Evolutionary conservation across 148 eudicot species (phyloP), one percentile per base, ranked within the genome.

Genomic region (Fagopyrum tataricum): DNA sequence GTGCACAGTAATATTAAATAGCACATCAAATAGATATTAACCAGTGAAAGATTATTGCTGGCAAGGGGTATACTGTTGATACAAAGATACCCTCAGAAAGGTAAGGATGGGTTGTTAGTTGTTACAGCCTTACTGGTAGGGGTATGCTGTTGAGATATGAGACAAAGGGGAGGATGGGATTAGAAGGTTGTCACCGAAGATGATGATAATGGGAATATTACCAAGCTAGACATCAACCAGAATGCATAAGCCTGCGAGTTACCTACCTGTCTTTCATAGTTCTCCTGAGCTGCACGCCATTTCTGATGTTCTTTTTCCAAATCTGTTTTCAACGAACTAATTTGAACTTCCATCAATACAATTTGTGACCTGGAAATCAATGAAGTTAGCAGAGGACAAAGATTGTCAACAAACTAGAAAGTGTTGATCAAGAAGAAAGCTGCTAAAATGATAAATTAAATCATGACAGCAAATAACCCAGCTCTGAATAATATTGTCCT

Each of bases 211-310:
- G n/a, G n/a, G n/a, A n/a, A n/a, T n/a, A n/a, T n/a, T n/a, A n/a
- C n/a, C n/a, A n/a, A n/a, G n/a, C n/a, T n/a, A n/a, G n/a, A n/a
- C n/a, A n/a, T n/a, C n/a, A n/a, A n/a, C n/a, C n/a, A n/a, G n/a
- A n/a, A 31, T 61, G 41, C 42, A 51, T 4, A 44, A 23, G 26
- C 73, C 7, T 24, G 61, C 11, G 12, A 56, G 4, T 20, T 74
- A 88, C 93, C 94, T 95, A 88, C 93, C 94, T 95, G 99, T 83
- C 99, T 87, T 79, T 92, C 94, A 80, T 95, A 95, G 78, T 95
- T 95, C 70, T 78, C 86, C 76, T 89, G 96, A 74, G 88, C 84
- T 76, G 90, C 82, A 77, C 84, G 84, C 80, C 91, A 85, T 73
- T 78, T 82, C 77, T 86, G 82, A 75, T 87, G 97, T 79, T 89